Percentiles rank a stretch among this genome's conserved stretches.
Conservation (phyloP, 108 stramenopile genomes). For the Mediolabrus comicus region DNA sequence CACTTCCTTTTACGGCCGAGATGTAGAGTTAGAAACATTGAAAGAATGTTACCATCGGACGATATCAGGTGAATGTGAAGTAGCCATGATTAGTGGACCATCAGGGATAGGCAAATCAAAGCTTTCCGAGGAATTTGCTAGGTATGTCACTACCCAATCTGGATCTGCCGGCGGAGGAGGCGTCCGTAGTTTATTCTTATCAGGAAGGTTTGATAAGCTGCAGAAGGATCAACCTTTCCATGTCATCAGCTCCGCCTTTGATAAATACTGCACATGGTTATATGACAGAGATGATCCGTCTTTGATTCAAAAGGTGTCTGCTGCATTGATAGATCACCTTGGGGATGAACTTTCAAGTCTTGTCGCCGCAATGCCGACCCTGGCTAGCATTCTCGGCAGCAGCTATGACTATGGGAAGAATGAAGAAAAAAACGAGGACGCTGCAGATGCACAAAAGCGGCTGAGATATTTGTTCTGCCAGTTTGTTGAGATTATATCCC, state of each 20-base stretch:
- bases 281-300: not conserved
- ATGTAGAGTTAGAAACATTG: not conserved
- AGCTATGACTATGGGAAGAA: not conserved
- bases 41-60: not conserved
- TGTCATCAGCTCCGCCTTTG: constrained; percentile 14
- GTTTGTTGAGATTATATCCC: constrained; percentile 18
- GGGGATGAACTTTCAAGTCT: constrained; percentile 15
- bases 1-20: not conserved
- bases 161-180: not conserved
- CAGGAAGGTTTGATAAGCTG: constrained; percentile 23
- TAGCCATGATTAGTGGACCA: not conserved
- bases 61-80: not conserved
- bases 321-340: not conserved
- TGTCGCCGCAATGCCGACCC: constrained; percentile 14
- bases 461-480: constrained; percentile 8
- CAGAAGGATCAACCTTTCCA: constrained; percentile 8
- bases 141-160: not conserved
- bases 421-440: not conserved
- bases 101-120: not conserved
- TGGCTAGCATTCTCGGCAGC: constrained; percentile 1
- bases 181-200: constrained; percentile 6
- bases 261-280: constrained; percentile 23
- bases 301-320: not conserved
- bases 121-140: not conserved
- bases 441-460: constrained; percentile 13